These are phyloP conservation scores for Epithemia pelagica DNA, from an alignment of 108 stramenopile species.

Conservation along the genomic window DNA sequence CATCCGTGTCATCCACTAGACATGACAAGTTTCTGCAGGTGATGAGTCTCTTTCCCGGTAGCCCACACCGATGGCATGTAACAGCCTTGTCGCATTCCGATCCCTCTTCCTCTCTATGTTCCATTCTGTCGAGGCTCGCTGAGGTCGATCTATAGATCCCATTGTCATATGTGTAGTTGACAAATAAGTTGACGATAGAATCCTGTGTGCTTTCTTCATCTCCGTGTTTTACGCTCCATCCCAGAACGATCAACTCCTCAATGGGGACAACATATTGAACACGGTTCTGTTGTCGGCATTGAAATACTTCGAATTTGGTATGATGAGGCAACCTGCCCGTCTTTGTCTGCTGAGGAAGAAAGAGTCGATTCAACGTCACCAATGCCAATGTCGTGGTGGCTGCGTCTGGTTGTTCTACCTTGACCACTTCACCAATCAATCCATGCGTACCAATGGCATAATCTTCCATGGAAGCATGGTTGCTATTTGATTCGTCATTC, in stretches of 20 bases:
- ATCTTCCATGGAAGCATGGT: too few species aligned
- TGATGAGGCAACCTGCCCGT: conserved; percentile 25
- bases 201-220: not conserved
- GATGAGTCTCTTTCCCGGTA: not conserved
- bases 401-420: conserved; percentile 21
- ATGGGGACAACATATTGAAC: conserved; percentile 34
- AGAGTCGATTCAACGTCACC: conserved; percentile 45
- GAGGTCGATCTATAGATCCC: not conserved
- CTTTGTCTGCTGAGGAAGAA: conserved; percentile 54
- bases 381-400: conserved; percentile 33
- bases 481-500: not conserved
- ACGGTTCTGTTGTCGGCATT: not conserved
- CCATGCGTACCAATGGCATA: not conserved
- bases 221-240: not conserved
- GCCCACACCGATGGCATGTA: not conserved
- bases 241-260: conserved; percentile 47
- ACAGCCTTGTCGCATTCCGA: not conserved
- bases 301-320: conserved; percentile 2
- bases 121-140: not conserved
- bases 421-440: conserved; percentile 54
- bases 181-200: too few species aligned
- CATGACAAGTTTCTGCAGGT: not conserved
- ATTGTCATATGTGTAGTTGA: not conserved
- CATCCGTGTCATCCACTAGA: not conserved
- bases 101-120: not conserved